Evolutionary conservation across 768 basidiomycete genomes (phyloP).

Genomic region (Mycena galericulata): DNA sequence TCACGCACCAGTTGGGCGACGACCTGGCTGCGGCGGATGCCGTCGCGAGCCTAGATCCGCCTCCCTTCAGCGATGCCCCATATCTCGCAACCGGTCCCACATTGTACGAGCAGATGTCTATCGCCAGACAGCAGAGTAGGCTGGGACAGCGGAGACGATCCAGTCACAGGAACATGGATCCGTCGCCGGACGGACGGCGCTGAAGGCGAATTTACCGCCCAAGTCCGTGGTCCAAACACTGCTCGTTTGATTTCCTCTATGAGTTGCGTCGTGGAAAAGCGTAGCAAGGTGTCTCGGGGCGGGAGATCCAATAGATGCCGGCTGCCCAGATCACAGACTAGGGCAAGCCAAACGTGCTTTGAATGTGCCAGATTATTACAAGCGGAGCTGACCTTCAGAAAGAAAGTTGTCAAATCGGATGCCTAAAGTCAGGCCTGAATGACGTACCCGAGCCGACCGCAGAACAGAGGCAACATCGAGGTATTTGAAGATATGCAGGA

Average conservation of each 20-base stretch:
- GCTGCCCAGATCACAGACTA: background rate
- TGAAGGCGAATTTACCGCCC: constrained; percentile 11
- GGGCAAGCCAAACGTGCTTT: constrained; percentile 16
- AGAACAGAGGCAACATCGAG: constrained; percentile 8
- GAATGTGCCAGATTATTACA: constrained; percentile 11
- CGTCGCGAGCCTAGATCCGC: constrained; percentile 13
- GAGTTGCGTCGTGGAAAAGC: constrained; percentile 10
- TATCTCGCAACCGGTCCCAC: constrained; percentile 19
- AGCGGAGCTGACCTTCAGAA: constrained; percentile 12
- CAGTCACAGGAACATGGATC: background rate
- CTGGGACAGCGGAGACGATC: background rate
- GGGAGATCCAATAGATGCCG: constrained; percentile 3
- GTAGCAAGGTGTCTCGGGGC: background rate
- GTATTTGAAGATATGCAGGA: constrained; percentile 3
- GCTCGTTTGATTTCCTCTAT: constrained; percentile 12
- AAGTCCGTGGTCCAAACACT: constrained; percentile 15
- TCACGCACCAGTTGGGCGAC: background rate
- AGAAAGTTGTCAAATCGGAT: constrained; percentile 4
- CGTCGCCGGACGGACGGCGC: background rate
- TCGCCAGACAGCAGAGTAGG: constrained; percentile 16
- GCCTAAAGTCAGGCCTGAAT: constrained; percentile 1
- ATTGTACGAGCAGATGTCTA: constrained; percentile 5
- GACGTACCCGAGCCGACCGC: constrained; percentile 6
- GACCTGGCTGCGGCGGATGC: background rate
- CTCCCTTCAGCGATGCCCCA: constrained; percentile 16